Base-by-base conservation (phyloP, 2,329 filamentous ascomycete genomes). In the Aureobasidium sp. region DNA sequence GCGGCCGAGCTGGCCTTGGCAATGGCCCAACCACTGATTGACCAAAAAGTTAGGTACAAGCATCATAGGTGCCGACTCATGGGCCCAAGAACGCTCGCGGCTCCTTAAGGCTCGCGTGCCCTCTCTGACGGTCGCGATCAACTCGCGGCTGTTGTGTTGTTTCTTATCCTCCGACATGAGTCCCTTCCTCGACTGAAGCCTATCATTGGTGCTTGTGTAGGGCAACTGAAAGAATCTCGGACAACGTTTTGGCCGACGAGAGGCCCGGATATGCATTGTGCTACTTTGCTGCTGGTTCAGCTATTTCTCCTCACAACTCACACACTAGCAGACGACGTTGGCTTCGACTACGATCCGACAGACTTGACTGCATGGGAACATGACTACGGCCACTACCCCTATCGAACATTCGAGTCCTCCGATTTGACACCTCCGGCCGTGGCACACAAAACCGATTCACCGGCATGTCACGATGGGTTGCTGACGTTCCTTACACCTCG, bases 401-500 rank as follows among this genome's bases (percentile, higher is more conserved):
- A 45, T 31, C 47, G 47, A 29, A 53, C 52, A 3, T 65, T 59
- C 48, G 45, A 60, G 27, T 62, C 62, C 9, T 44, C 34, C 22
- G 47, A 55, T 27, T 12, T 61, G 31, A 61, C 49, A 12, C 52
- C 58, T 42, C 64, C 64, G 3, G 41, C 22, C 9, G 44, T 63
- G 12, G 39, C 31, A 17, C 49, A 17, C n/a, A 49, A 49, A 9
- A 25, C 51, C 39, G 57, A 53, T 20, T 57, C 47, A 25, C 45
- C 61, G 27, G 57, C 37, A 37, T 64, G 60, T 39, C 39, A 59
- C 5, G 63, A 63, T 56, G 63, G 61, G 3, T 39, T 53, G 8
- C 47, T 59, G 20, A 49, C 61, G 51, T 72, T 74, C 64, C 61
- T 74, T 44, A 72, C 71, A 1, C 72, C 72, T 4, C 64, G 70